Evolutionary conservation across 352 stramenopile genomes (phyloP).

Genomic region (Globisporangium barbulae): DNA sequence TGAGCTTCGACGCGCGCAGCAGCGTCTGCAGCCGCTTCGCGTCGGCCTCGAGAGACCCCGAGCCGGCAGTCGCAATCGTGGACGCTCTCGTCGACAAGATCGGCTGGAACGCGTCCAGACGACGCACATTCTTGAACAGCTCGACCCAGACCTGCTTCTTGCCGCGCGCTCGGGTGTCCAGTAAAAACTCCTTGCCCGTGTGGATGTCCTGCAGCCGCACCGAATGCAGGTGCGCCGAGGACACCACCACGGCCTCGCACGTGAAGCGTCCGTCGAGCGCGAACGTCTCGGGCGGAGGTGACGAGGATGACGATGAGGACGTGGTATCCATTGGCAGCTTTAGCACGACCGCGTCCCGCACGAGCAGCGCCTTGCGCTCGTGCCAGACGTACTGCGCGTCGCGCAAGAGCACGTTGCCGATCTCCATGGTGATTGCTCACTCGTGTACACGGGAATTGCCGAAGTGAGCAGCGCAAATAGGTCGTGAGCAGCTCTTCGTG

Average conservation of each 20-base stretch:
- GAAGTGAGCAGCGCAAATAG: neutral
- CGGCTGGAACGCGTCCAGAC: conserved; percentile 17
- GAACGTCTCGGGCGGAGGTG: conserved; percentile 23
- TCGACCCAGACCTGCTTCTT: conserved; percentile 61
- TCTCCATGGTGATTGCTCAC: conserved; percentile 30
- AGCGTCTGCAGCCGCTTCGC: conserved; percentile 10
- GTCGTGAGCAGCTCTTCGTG: too few relatives aligned
- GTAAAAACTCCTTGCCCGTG: conserved; percentile 36
- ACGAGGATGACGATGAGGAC: conserved; percentile 14
- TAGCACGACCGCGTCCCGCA: conserved; percentile 37
- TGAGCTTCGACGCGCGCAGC: conserved; percentile 22
- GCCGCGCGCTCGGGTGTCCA: conserved; percentile 37
- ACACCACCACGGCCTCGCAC: conserved; percentile 59
- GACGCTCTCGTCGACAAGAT: neutral
- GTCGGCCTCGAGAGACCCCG: neutral
- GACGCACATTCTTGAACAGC: conserved; percentile 30
- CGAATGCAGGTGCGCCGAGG: conserved; percentile 54
- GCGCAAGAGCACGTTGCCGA: conserved; percentile 43
- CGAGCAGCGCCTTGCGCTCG: conserved; percentile 28
- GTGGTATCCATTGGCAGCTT: conserved; percentile 17
- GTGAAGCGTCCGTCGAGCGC: conserved; percentile 36
- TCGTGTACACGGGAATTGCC: neutral
- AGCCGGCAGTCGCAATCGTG: neutral
- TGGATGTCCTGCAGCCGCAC: conserved; percentile 45
- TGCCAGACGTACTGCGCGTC: conserved; percentile 52